Base-by-base conservation (phyloP, 2,329 filamentous ascomycete genomes). In the Ophiostoma fasciatum region DNA sequence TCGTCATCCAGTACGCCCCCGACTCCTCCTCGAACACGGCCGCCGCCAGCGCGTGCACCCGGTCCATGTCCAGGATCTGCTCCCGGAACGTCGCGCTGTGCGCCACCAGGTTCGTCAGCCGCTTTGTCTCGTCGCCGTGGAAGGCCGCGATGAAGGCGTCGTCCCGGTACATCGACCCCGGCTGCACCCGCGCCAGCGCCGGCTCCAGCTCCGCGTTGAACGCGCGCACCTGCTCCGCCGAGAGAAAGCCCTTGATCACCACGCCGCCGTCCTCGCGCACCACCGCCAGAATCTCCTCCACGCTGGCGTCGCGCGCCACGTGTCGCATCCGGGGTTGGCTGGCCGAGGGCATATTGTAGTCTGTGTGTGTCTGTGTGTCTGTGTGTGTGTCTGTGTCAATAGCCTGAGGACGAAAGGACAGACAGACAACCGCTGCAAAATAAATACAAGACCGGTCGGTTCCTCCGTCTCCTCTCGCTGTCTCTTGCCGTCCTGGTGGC, bases 1-100 rank as follows among this genome's bases (percentile, higher is more conserved):
- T 42, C 20, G 44, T 44, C 42, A 49, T 42, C 49, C 49, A 51
- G 40, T 51, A 51, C 4, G 44, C 45, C 22, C 48, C 49, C 2
- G 47, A 46, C 17, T 49, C 49, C 28, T 47, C 34, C 15, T 45
- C 34, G 23, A 47, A 51, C 31, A 50, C 42, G 13, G 36, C 39
- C 28, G 43, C 40, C 34, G 48, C 51, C 19, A 51, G 34, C 14
- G 44, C 22, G 43, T 53, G 51, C 25, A 53, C 45, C 27, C 53
- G 28, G 17, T 51, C 48, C 37, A 42, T 48, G 30, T 53, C 49
- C 5, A 54, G 42, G n/a, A 53, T 42, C 15, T 48, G 38, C 5
- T 45, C 29, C 20, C 51, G 49, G 35, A 54, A 54, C 4, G 45
- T 49, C 26, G 39, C 28, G 44, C 48, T 51, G 21, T 47, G 38